Base-by-base conservation (phyloP, 176 grass and related monocot species). In the Aegilops bicornis region DNA sequence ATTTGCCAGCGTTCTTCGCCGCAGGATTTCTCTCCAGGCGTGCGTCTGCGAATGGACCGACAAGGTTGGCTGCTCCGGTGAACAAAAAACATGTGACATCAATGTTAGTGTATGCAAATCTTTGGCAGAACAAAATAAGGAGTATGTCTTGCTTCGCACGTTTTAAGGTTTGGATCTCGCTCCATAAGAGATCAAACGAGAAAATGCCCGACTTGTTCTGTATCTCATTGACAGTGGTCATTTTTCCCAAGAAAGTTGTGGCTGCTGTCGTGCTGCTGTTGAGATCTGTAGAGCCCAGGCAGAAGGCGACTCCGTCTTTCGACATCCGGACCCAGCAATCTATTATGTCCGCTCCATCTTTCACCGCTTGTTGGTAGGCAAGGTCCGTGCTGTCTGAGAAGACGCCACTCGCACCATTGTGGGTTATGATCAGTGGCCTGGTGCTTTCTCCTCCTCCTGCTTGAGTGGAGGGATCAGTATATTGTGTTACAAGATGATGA, bases 241-340 rank as follows among this genome's bases (percentile, higher is more conserved):
- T 81, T 64, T 83, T 86, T 23, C 73, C 67, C 90, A 86, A 82
- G 76, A 98, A 98, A 42, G 84, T 15, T 7, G 35, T 54, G 30
- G 79, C 63, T 1, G 93, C 93, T 13, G 86, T 95, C 10, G 93
- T 94, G 70, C 76, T 58, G 33, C 62, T 54, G 27, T 81, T 89
- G 56, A 98, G 88, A 80, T 98, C 96, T 19, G 82, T 20, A 30
- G 88, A 83, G 35, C 83, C 90, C 78, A 94, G 91, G 80, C 96
- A 98, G 79, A 98, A 98, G 52, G 90, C 35, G 7, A 89, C 66
- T 3, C 96, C 91, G 56, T 98, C 96, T 69, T 92, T 95, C 3
- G 96, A 91, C 91, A 98, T 93, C 81, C 89, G 96, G 69, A 98
- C 91, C 3, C 88, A 74, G 77, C 96, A 95, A 35, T 98, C 96